Evolutionary conservation across 2,329 filamentous ascomycete species (phyloP).

Genomic region (Alternaria ethzedia): DNA sequence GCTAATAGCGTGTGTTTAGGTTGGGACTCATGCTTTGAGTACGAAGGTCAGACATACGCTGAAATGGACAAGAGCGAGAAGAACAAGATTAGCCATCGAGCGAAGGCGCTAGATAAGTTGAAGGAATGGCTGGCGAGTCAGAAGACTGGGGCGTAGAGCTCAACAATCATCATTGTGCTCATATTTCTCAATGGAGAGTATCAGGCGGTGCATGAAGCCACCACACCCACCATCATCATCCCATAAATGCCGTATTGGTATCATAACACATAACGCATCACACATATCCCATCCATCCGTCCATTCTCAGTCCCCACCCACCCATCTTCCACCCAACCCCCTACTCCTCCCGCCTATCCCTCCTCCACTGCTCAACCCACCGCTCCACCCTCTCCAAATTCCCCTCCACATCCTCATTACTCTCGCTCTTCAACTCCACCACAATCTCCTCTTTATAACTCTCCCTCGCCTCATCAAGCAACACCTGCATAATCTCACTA

Average conservation of each 20-base stretch:
- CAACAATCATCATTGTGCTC: background rate
- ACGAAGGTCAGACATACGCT: slow-evolving; percentile 84
- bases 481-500: slow-evolving; percentile 95
- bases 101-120: slow-evolving; percentile 84
- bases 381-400: slow-evolving; percentile 84
- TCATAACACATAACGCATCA: background rate
- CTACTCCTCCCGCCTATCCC: slow-evolving; percentile 59
- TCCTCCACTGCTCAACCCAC: slow-evolving; percentile 86
- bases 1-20: slow-evolving; percentile 58
- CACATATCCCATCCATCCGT: background rate
- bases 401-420: slow-evolving; percentile 83
- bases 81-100: slow-evolving; percentile 93
- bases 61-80: slow-evolving; percentile 91
- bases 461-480: slow-evolving; percentile 88
- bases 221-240: background rate
- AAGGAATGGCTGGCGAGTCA: slow-evolving; percentile 74
- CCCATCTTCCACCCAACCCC: slow-evolving; percentile 8
- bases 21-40: slow-evolving; percentile 97
- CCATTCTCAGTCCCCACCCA: background rate
- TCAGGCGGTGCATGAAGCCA: background rate
- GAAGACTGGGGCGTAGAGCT: slow-evolving; percentile 29
- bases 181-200: background rate
- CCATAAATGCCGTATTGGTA: background rate
- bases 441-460: slow-evolving; percentile 87
- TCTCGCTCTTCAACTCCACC: slow-evolving; percentile 84